Conservation (phyloP, 768 basidiomycete genomes). For the Nevesoporus exiguus region DNA sequence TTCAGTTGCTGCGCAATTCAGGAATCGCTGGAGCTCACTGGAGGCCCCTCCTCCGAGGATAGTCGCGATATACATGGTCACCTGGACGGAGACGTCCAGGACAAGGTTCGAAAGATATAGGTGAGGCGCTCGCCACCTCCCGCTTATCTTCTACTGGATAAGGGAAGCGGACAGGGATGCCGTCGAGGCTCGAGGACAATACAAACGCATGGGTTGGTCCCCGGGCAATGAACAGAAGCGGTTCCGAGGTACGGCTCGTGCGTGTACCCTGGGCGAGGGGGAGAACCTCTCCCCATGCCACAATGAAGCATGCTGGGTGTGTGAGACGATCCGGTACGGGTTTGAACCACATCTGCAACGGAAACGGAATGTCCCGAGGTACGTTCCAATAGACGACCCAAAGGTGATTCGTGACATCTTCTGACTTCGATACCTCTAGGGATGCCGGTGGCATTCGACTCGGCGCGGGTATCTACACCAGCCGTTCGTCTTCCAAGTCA, state of each 20-base stretch:
- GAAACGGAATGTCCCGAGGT: constrained; percentile 15
- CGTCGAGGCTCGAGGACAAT: constrained; percentile 15
- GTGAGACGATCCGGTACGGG: constrained; percentile 21
- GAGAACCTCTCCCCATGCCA: constrained; percentile 17
- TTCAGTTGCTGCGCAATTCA: constrained; percentile 16
- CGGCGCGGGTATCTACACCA: constrained; percentile 27
- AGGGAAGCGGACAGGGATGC: constrained; percentile 6
- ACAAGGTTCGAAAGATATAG: constrained; percentile 18
- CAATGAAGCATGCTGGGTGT: constrained; percentile 12
- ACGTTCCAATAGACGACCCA: neutral
- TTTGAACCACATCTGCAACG: constrained; percentile 22
- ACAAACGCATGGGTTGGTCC: neutral
- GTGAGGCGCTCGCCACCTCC: neutral
- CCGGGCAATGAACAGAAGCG: constrained; percentile 24
- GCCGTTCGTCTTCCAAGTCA: constrained; percentile 22
- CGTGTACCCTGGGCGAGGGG: constrained; percentile 21
- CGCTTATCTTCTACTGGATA: neutral
- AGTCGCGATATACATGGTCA: constrained; percentile 19
- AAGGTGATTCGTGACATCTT: neutral
- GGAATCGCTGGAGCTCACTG: constrained; percentile 7
- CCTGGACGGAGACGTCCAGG: constrained; percentile 13
- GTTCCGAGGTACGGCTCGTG: constrained; percentile 22
- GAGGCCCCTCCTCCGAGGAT: constrained; percentile 11
- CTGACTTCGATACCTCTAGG: constrained; percentile 10
- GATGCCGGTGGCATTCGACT: constrained; percentile 19